Base-by-base conservation (phyloP, 1,139 yeast species). In the Debaryomycetaceae sp. region DNA sequence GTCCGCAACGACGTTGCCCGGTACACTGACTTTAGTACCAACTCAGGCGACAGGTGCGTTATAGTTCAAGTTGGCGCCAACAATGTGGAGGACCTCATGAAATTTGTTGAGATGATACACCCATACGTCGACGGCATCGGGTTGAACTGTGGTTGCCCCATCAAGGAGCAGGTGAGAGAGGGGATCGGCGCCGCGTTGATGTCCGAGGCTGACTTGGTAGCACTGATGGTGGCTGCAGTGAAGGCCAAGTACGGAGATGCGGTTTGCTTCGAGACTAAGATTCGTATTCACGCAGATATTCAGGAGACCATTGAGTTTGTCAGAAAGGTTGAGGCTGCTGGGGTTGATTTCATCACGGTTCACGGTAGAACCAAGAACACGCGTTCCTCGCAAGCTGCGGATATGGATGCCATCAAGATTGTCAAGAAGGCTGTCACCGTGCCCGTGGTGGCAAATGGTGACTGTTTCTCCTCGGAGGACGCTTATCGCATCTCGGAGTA, bases 161-260 rank as follows among this genome's bases (percentile, higher is more conserved):
- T 91, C 31, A 83, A 81, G 41, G 97, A 91, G 43, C 98, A 91
- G 53, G 85, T 85, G 4, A 71, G 95, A 28, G 96, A 88, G 53
- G 98, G 98, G 12, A 88, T 91, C 16, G 98, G 98, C 4, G 96
- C 97, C 1, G 96, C 96, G 0, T 65, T 91, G 34, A 89, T 91
- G 88, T 65, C 78, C 18, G 79, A 84, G 40, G 86, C 93, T 1
- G 86, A 85, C 23, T 61, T 81, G 30, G 94, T 93, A 4, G 74
- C 91, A 1, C 69, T 72, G 2, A 83, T 91, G 95, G 95, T 91
- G 3, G 61, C 65, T 30, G 85, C 86, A 1, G 95, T 88, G 18
- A 89, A 89, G 49, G 63, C 65, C 2, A 77, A 71, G 46, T 85
- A 80, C 46, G 94, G 94, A 0, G 73, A 71, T 31, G 54, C 51